These are phyloP conservation scores for Macrolepiota dolichaula DNA, from an alignment of 768 basidiomycete species.

Conservation along the genomic window DNA sequence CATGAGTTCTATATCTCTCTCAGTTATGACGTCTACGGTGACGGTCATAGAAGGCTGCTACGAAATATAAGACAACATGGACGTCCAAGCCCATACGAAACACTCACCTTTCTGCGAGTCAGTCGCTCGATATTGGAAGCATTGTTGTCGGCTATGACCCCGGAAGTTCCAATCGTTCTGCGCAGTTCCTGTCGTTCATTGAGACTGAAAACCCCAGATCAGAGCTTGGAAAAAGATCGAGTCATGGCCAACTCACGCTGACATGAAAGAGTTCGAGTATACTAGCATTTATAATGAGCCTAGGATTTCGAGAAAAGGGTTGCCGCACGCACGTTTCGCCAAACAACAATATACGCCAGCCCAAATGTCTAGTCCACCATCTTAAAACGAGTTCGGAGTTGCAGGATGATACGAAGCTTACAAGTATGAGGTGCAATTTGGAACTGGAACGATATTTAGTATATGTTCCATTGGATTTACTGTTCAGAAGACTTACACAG, in stretches of 20 bases:
- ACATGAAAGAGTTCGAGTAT: slow-evolving; percentile 25
- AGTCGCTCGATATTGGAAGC: background rate
- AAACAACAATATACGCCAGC: slow-evolving; percentile 27
- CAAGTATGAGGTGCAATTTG: slow-evolving; percentile 19
- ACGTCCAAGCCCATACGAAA: too few relatives aligned
- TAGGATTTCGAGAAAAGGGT: background rate
- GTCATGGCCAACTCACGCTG: slow-evolving; percentile 16
- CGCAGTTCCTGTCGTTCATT: slow-evolving; percentile 20
- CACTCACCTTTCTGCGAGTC: background rate
- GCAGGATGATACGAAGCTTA: slow-evolving; percentile 7
- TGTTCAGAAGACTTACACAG: slow-evolving; percentile 16
- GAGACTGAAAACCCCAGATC: slow-evolving; percentile 11
- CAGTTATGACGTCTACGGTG: slow-evolving; percentile 3
- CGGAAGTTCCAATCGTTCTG: slow-evolving; percentile 8
- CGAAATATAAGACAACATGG: background rate
- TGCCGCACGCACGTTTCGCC: slow-evolving; percentile 23
- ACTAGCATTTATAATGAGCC: slow-evolving; percentile 13
- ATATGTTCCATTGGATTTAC: background rate
- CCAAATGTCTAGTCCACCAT: slow-evolving; percentile 23
- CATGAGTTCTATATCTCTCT: slow-evolving; percentile 3
- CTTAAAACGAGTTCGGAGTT: background rate
- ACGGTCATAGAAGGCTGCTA: background rate
- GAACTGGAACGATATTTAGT: slow-evolving; percentile 15
- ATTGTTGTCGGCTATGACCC: background rate
- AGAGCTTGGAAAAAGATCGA: background rate